Conservation (phyloP, 2,329 filamentous ascomycete genomes). For the Alternaria triticimaculans region DNA sequence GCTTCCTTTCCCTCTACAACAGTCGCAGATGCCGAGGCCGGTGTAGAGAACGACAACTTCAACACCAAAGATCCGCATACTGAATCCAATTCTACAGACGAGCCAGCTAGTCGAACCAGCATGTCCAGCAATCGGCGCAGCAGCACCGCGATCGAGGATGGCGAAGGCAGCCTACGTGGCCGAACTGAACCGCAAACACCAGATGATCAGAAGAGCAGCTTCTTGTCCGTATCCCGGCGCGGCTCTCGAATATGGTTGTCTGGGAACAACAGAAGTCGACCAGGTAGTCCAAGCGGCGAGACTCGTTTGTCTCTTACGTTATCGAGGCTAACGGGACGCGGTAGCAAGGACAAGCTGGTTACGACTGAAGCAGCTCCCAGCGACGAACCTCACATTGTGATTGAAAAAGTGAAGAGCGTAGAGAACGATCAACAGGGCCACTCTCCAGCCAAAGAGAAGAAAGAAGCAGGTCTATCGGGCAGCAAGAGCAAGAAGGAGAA, state of each 20-base stretch:
- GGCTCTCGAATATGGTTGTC: conserved; percentile 40
- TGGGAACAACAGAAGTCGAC: conserved; percentile 49
- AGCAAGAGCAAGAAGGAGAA: conserved; percentile 44
- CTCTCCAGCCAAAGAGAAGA: conserved; percentile 33
- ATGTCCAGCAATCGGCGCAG: conserved; percentile 48
- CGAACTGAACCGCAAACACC: conserved; percentile 52
- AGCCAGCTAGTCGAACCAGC: conserved; percentile 40
- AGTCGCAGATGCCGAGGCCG: conserved; percentile 26
- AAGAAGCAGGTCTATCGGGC: conserved; percentile 26
- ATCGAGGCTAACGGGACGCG: conserved; percentile 48
- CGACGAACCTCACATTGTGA: conserved; percentile 40
- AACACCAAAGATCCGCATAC: conserved; percentile 18
- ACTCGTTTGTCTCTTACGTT: conserved; percentile 53
- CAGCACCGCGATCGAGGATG: conserved; percentile 51
- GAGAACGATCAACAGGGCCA: conserved; percentile 19
- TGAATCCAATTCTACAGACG: conserved; percentile 26
- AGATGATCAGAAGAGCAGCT: conserved; percentile 49
- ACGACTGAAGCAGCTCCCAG: conserved; percentile 22
- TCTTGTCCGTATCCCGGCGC: conserved; percentile 43
- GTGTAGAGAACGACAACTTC: conserved; percentile 34
- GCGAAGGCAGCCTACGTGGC: conserved; percentile 41
- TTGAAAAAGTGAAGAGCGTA: conserved; percentile 26
- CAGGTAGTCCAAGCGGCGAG: conserved; percentile 51
- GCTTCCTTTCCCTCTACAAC: conserved; percentile 21
- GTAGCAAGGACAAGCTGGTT: conserved; percentile 51